Evolutionary conservation across 208 protist species (phyloP), one percentile per base, ranked within the genome.

Genomic region (Trypanosoma melophagium): DNA sequence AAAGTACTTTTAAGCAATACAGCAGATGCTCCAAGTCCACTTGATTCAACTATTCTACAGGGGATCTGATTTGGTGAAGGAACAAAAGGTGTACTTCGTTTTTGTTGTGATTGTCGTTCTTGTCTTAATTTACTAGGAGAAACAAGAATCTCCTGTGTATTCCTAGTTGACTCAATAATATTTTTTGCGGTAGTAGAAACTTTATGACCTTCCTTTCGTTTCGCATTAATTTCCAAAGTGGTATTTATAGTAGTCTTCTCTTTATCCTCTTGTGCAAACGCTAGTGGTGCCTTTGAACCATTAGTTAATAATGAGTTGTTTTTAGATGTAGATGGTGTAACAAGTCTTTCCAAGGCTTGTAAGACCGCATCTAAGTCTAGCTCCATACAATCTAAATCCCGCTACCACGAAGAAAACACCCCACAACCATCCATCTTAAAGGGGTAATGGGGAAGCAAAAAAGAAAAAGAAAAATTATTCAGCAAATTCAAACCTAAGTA

Each of bases 291-390:
- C 47, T 55, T 60, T 44, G 51, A 7, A 51, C 38, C 22, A 7
- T 35, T 21, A 50, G 3, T 21, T 7, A 12, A 19, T 3, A 25
- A n/a, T 51, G 21, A 40, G 49, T 31, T 16, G 19, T 40, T 22
- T 8, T 56, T 28, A 19, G 58, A 40, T 47, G 19, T 35, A 24
- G 47, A 55, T 25, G 66, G 35, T 17, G 19, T 24, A 38, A 71
- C 10, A 28, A 71, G 44, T 40, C 17, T 63, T 45, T 71, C 66
- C 41, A 71, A 28, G 7, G 49, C 66, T 31, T 28, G 28, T 38
- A 69, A 65, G 7, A 71, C 54, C 16, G 78, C 78, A 51, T 71
- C 56, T 7, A 79, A 47, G 52, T 79, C 68, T 13, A 83, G 47
- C 35, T 79, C 61, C 78, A 83, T 83, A 47, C 24, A 41, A 28